Conservation (phyloP, 1,284 basidiomycete genomes). For the Dichomitus squalens region DNA sequence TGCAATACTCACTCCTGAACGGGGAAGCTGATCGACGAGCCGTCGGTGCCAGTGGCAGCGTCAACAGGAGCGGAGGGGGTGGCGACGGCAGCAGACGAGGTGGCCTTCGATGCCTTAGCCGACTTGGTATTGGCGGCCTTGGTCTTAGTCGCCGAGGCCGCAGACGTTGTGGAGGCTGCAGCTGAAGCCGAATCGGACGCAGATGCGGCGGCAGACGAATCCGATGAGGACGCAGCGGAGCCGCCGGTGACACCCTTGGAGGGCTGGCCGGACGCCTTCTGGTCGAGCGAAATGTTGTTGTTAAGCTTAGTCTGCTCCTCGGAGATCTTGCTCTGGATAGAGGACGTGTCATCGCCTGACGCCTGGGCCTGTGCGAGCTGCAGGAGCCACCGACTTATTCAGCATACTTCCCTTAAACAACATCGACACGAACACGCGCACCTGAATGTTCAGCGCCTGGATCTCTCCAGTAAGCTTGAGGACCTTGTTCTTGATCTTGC, state of each 20-base stretch:
- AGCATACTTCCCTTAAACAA: too few relatives aligned
- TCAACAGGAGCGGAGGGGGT: constrained; percentile 1
- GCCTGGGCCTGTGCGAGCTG: constrained; percentile 43
- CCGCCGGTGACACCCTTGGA: constrained; percentile 35
- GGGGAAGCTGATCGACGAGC: constrained; percentile 14
- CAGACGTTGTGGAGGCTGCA: neutral
- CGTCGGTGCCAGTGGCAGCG: constrained; percentile 7
- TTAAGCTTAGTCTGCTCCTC: constrained; percentile 40
- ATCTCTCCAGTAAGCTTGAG: constrained; percentile 48
- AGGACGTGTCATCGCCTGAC: constrained; percentile 36
- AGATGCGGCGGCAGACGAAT: neutral
- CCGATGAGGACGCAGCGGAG: neutral
- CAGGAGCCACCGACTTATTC: too few relatives aligned
- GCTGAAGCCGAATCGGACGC: neutral
- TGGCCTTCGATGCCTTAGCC: neutral
- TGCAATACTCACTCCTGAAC: constrained; percentile 17
- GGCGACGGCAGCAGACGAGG: neutral
- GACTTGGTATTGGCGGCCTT: neutral
- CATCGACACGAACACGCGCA: too few relatives aligned
- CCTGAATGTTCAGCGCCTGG: constrained; percentile 43
- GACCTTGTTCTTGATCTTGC: constrained; percentile 56
- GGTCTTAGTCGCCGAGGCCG: neutral
- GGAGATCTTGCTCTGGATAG: constrained; percentile 31
- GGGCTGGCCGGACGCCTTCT: constrained; percentile 33
- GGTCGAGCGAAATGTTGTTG: constrained; percentile 41